phyloP scores from a whole-genome alignment of 257 asterid species.

The Scutellaria galericulata region DNA sequence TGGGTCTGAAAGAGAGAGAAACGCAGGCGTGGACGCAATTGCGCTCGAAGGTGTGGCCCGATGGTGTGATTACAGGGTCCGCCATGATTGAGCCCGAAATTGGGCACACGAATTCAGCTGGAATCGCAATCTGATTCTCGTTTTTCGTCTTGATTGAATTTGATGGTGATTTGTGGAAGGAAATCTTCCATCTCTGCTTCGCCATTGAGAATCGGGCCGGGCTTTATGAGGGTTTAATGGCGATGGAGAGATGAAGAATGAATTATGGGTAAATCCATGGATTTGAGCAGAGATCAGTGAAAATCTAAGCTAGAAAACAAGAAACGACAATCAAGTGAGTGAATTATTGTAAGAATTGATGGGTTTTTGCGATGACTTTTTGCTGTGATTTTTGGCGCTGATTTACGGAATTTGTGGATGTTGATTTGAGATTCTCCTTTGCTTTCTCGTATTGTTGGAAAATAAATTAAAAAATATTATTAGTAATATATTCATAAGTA shows the following conservation, averaged over 20 bases:
- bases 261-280: conserved; percentile 6
- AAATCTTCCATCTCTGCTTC: conserved; percentile 69
- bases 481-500: no score
- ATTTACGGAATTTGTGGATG: conserved; percentile 30
- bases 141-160: conserved; percentile 30
- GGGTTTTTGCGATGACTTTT: conserved; percentile 15
- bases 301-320: no score
- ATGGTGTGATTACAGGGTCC: conserved; percentile 86
- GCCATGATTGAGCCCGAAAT: conserved; percentile 80
- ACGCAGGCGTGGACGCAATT: conserved; percentile 72
- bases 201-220: conserved; percentile 39
- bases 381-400: conserved; percentile 6
- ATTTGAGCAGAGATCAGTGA: neutral
- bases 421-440: conserved; percentile 14
- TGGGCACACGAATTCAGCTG: conserved; percentile 79
- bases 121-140: conserved; percentile 33
- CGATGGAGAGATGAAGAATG: neutral
- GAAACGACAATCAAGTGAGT: neutral
- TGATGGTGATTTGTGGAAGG: conserved; percentile 59
- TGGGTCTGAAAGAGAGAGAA: conserved; percentile 64
- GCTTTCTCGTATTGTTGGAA: neutral
- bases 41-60: conserved; percentile 94
- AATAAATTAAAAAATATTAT: no score
- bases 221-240: neutral
- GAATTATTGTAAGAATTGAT: conserved; percentile 5